Conservation (phyloP, 2,329 filamentous ascomycete species). For the Colletotrichum destructivum region DNA sequence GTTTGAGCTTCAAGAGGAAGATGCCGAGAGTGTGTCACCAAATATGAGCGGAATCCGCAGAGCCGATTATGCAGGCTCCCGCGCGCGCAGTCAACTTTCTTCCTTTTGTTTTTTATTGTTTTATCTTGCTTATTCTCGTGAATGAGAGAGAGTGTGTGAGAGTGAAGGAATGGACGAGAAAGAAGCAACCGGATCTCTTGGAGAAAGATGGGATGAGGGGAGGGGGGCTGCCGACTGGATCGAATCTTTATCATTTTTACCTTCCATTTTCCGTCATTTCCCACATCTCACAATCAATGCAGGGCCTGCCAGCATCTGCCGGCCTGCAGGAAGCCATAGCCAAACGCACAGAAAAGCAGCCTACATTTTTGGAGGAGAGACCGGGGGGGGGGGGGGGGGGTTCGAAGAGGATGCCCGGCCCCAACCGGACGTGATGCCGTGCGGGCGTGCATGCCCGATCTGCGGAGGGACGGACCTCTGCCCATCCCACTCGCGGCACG, state of each 20-base stretch:
- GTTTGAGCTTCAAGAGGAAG: not conserved
- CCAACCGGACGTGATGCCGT: slow-evolving; percentile 22
- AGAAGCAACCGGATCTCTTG: not conserved
- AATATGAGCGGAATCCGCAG: not conserved
- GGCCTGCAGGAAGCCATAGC: slow-evolving; percentile 1
- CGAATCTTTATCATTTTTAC: slow-evolving; percentile 6
- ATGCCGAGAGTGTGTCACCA: not conserved
- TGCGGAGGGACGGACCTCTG: slow-evolving; percentile 19
- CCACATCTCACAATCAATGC: not conserved
- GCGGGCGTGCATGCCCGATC: slow-evolving; percentile 15
- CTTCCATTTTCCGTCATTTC: slow-evolving; percentile 16
- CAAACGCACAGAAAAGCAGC: not conserved
- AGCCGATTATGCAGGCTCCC: slow-evolving; percentile 9
- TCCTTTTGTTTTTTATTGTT: no score
- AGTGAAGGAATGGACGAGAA: not conserved
- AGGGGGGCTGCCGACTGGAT: no score
- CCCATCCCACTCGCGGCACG: not conserved
- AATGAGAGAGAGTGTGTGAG: not conserved
- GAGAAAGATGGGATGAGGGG: not conserved
- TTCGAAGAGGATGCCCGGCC: not conserved
- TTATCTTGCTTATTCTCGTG: no score
- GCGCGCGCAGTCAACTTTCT: not conserved
- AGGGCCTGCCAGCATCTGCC: slow-evolving; percentile 4
- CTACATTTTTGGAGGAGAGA: not conserved
- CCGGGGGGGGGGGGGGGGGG: not conserved